Evolutionary conservation across 106 monocot genomes (phyloP), one percentile per base, ranked within the genome.

Genomic region (Platanthera zijinensis): DNA sequence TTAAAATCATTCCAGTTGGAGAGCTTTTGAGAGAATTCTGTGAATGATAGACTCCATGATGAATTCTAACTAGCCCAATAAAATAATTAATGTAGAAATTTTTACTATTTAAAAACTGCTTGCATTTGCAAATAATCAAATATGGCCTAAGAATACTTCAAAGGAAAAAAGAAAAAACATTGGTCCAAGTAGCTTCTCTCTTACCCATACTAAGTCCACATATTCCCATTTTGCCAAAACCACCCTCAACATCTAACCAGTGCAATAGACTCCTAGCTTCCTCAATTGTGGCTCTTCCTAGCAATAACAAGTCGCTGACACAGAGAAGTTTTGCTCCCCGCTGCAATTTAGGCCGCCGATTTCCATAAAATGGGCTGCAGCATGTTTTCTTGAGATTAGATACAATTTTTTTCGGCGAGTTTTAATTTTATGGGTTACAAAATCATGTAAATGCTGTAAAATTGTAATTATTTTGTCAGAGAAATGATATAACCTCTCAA

Each of bases 191-290:
- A 48, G 48, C 13, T 70, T 11, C 48, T 48, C 70, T 21, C 54
- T 82, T 99, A 99, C 99, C 99, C 99, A 99, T 94, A 86, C 99
- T 94, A 83, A 99, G 99, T 68, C 99, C 99, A 69, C 99, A 94
- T 52, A 99, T 85, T 61, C 94, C 99, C 14, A 89, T 99, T 85
- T 94, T 99, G 78, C 94, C 91, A 87, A 86, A 92, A 71, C 94
- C 99, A 81, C 88, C 89, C 74, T 99, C 94, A 77, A 62, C 78
- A 69, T 99, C 94, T 76, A 94, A 82, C 99, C 99, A 99, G 75
- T 99, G 90, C 76, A 99, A 79, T 25, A 99, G 80, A 81, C 92
- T 80, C 39, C 99, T 84, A 5, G 99, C 76, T 92, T 99, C 99
- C 51, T 94, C 99, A 74, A 99, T 94, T 19, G 99, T 99, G 54